phyloP scores from a whole-genome alignment of 83 land plant species.

The Diphasiastrum complanatum region DNA sequence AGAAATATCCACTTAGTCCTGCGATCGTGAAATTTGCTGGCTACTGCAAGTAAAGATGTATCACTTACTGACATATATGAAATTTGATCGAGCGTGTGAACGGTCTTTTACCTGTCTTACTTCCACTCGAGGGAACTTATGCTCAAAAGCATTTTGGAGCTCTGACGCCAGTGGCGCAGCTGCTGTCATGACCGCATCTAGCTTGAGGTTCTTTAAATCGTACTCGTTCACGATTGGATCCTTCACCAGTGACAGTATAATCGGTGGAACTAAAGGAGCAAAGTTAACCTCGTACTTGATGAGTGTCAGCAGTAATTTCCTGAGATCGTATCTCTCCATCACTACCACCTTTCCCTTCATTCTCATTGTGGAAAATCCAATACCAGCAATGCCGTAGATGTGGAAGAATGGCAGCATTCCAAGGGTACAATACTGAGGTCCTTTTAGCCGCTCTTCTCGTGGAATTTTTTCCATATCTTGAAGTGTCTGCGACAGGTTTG shows the following conservation, averaged over 20 bases:
- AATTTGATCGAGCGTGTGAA: neutral
- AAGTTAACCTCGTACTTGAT: constrained; percentile 67
- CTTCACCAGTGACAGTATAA: constrained; percentile 69
- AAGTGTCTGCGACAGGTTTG: constrained; percentile 71
- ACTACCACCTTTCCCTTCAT: constrained; percentile 80
- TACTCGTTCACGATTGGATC: constrained; percentile 61
- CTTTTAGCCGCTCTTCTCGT: neutral
- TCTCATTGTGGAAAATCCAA: constrained; percentile 73
- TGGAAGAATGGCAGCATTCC: constrained; percentile 98
- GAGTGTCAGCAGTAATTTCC: constrained; percentile 46
- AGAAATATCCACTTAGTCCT: too few species aligned
- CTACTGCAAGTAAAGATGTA: too few species aligned
- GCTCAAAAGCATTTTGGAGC: constrained; percentile 59
- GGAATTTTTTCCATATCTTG: constrained; percentile 45
- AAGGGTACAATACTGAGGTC: constrained; percentile 36
- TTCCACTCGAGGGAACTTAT: constrained; percentile 75
- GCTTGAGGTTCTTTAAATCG: constrained; percentile 55
- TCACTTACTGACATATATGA: too few species aligned
- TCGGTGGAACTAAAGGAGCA: constrained; percentile 94
- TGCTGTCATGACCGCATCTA: constrained; percentile 73
- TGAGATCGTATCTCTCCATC: constrained; percentile 62
- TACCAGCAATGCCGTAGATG: constrained; percentile 85
- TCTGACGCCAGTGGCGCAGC: constrained; percentile 94
- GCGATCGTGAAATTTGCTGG: too few species aligned
- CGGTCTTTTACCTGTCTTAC: constrained; percentile 67